Base-by-base conservation (phyloP, 345 rosid species). In the Citrus reticulata region DNA sequence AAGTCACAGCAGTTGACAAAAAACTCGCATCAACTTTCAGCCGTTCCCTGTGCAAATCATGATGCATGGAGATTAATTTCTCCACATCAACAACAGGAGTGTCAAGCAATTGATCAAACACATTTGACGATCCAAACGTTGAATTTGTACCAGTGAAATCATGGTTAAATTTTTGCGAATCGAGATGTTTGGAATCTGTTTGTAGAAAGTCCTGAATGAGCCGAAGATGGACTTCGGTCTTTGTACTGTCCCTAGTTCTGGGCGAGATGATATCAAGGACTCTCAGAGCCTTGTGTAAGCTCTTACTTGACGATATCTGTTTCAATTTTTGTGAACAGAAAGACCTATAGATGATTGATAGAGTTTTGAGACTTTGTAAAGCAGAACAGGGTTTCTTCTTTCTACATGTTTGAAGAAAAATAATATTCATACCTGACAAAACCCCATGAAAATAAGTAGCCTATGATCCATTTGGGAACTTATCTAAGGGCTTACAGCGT, bases 1-100 rank as follows among this genome's bases (percentile, higher is more conserved):
- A 89, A 57, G 90, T 93, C 77, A 93, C 77, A 32, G 88, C 90
- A 61, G 77, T 89, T 14, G 95, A 93, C 70, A 95, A 81, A 76
- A 80, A 79, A 61, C 83, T 77, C 7, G 89, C 91, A 70, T 83
- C 88, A 20, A 81, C 80, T 62, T 64, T 74, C 78, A 62, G 67
- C 59, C 75, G 75, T 63, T 60, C n/a, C 22, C 76, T 60, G 37
- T 16, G 72, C 29, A 68, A 65, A 59, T 70, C 78, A 51, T 51
- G 51, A 68, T 29, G 35, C 75, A 62, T 20, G 9, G 27, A 27
- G 59, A 63, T 64, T 24, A 80, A 64, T 27, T 65, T 67, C 37
- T 87, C 76, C n/a, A 83, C 74, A 42, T 30, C 27, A 73, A 37
- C 34, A 75, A 24, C 29, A 65, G 67, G 35, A 34, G 79, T 29